Conservation (phyloP, 2,329 filamentous ascomycete species). For the Trichophyton mentagrophytes region DNA sequence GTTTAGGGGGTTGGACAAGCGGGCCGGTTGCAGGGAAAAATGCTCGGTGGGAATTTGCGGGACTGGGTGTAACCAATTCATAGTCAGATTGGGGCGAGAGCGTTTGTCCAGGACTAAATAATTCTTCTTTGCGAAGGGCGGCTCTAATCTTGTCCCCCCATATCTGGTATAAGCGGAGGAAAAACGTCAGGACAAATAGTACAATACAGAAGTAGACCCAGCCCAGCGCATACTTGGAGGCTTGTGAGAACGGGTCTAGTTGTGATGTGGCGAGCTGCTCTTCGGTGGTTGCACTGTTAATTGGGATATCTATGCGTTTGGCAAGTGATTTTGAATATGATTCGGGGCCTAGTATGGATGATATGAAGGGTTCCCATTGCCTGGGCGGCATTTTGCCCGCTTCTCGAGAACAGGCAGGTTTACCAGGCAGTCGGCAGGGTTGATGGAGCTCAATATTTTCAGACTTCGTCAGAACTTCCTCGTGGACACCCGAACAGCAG, state of each 20-base stretch:
- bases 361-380: not conserved
- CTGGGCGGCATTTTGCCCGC: not conserved
- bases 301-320: slow-evolving; percentile 45
- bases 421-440: not conserved
- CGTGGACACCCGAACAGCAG: not conserved
- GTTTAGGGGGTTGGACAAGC: slow-evolving; percentile 45
- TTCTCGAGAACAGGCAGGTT: not conserved
- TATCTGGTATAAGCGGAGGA: slow-evolving; percentile 69
- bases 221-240: slow-evolving; percentile 73
- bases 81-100: slow-evolving; percentile 47
- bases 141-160: slow-evolving; percentile 91
- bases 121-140: slow-evolving; percentile 73
- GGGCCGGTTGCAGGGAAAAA: slow-evolving; percentile 60
- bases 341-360: not conserved
- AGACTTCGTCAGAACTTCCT: not conserved
- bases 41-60: slow-evolving; percentile 50
- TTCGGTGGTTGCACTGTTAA: slow-evolving; percentile 43
- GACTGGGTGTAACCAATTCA: slow-evolving; percentile 47
- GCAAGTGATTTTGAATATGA: slow-evolving; percentile 20
- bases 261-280: slow-evolving; percentile 44
- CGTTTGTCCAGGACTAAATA: slow-evolving; percentile 44
- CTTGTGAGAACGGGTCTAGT: slow-evolving; percentile 63
- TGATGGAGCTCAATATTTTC: not conserved
- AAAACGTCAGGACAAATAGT: slow-evolving; percentile 52
- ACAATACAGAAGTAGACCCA: slow-evolving; percentile 81